Conservation (phyloP, 208 protist genomes). For the Crithidia mellificae region DNA sequence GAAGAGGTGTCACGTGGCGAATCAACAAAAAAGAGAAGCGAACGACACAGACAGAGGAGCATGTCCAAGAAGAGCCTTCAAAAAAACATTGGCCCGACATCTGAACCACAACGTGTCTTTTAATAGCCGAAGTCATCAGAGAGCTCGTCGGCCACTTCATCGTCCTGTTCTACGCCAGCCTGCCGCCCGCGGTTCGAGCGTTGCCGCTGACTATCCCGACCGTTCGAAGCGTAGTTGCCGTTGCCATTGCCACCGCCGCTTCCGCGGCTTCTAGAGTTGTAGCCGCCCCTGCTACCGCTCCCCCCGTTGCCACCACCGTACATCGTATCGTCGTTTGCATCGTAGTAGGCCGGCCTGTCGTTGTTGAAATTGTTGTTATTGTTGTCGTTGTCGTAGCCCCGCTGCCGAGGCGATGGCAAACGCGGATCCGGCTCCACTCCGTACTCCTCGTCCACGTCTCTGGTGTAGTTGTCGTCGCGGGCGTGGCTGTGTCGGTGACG, state of each 20-base stretch:
- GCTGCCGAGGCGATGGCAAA: not conserved
- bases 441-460: slow-evolving; percentile 21
- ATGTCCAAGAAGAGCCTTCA: no score
- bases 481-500: slow-evolving; percentile 15
- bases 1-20: no score
- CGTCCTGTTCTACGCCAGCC: slow-evolving; percentile 30
- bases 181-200: slow-evolving; percentile 21
- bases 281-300: slow-evolving; percentile 5
- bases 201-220: slow-evolving; percentile 14
- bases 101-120: no score
- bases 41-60: no score
- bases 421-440: slow-evolving; percentile 26
- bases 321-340: slow-evolving; percentile 25
- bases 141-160: slow-evolving; percentile 38
- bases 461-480: not conserved
- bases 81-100: no score
- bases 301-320: slow-evolving; percentile 16
- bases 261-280: slow-evolving; percentile 9
- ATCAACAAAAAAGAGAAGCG: no score
- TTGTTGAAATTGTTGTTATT: no score
- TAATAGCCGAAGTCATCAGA: slow-evolving; percentile 29
- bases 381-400: slow-evolving; percentile 9
- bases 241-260: no score
- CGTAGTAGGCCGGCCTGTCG: slow-evolving; percentile 15
- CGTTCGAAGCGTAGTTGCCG: slow-evolving; percentile 15